These are phyloP conservation scores for Filobasidium floriforme DNA, from an alignment of 768 basidiomycete genomes.

Conservation along the genomic window DNA sequence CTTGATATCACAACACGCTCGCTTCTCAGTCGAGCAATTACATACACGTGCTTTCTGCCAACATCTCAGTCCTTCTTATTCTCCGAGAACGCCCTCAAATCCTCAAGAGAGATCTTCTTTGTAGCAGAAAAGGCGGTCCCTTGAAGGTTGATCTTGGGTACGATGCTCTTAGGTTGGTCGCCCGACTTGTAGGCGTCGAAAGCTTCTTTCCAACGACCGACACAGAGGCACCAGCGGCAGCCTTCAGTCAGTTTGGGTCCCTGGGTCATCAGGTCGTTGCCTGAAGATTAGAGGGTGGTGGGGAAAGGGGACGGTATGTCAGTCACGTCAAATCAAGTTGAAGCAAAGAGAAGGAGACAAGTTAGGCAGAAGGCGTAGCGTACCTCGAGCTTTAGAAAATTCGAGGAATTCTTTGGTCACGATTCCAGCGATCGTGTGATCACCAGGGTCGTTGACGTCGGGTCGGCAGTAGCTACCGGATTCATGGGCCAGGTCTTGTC, in stretches of 20 bases:
- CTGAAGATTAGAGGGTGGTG: conserved; percentile 13
- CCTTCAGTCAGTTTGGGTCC: conserved; percentile 37
- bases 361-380: too few species aligned
- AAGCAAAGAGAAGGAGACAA: too few species aligned
- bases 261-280: conserved; percentile 42
- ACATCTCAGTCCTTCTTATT: not conserved
- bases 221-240: conserved; percentile 45
- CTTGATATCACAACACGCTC: too few species aligned
- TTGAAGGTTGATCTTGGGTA: conserved; percentile 30
- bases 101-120: conserved; percentile 33
- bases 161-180: conserved; percentile 14
- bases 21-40: too few species aligned
- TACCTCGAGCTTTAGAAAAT: conserved; percentile 37
- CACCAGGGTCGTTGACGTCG: conserved; percentile 31
- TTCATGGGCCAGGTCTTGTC: not conserved
- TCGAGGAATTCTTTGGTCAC: conserved; percentile 40
- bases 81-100: conserved; percentile 35
- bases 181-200: conserved; percentile 3
- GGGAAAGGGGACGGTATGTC: too few species aligned
- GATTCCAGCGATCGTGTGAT: conserved; percentile 40
- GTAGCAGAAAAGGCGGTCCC: conserved; percentile 35
- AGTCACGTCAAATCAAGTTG: too few species aligned
- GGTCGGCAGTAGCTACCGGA: conserved; percentile 21
- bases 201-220: conserved; percentile 43
- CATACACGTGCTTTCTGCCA: too few species aligned